A percentile compares a stretch with the other conserved stretches of the same genome.
These are phyloP conservation scores for Boletus rubescentipes DNA, from an alignment of 768 basidiomycete genomes.

Conservation along the genomic window DNA sequence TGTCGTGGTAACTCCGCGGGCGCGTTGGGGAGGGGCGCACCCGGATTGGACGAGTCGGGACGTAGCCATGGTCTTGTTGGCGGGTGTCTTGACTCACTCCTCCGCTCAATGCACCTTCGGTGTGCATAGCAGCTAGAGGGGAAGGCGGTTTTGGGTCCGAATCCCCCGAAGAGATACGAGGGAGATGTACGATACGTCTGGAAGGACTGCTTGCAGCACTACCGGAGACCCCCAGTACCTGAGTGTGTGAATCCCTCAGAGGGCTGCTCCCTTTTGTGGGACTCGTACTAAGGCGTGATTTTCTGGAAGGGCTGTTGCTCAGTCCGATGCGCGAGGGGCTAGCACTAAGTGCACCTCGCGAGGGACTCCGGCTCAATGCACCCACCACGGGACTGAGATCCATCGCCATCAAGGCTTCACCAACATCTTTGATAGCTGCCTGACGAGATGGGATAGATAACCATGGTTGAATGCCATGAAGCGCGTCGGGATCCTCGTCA, in stretches of 20 bases:
- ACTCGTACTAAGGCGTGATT: conserved; percentile 24
- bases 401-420: conserved; percentile 41
- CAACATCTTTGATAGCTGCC: conserved; percentile 15
- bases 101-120: not conserved
- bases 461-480: conserved; percentile 28
- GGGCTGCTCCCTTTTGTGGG: conserved; percentile 21
- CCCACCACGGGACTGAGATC: conserved; percentile 21
- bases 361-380: conserved; percentile 25
- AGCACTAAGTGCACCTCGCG: conserved; percentile 14
- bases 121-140: not conserved
- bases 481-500: conserved; percentile 8
- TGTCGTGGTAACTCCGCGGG: conserved; percentile 64
- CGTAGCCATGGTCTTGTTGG: conserved; percentile 7
- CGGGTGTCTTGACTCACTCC: not conserved
- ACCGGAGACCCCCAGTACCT: conserved; percentile 2
- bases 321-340: conserved; percentile 24
- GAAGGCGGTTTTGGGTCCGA: conserved; percentile 10
- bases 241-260: conserved; percentile 14
- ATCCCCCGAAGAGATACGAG: conserved; percentile 20
- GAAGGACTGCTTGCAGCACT: conserved; percentile 25
- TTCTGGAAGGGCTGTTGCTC: conserved; percentile 23
- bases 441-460: conserved; percentile 28
- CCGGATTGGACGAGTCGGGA: conserved; percentile 23
- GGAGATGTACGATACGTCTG: conserved; percentile 18
- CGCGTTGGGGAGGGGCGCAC: conserved; percentile 39